Evolutionary conservation across 192 early-diverging fungal species (phyloP).

Genomic region (Linnemannia exigua): DNA sequence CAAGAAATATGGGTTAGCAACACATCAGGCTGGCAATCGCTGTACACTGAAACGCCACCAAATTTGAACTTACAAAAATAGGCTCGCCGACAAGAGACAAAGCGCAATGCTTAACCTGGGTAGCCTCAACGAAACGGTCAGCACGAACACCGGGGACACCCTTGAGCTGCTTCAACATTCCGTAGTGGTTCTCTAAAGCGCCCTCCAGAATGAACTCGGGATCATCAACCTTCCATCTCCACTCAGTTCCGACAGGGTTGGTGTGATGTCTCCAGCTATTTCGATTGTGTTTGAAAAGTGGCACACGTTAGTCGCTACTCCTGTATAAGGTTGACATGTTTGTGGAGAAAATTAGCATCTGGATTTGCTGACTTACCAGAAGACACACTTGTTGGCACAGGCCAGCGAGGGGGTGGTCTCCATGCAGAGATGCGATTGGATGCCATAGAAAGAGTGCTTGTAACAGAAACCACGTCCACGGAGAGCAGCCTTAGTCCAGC

Average conservation of each 20-base stretch:
- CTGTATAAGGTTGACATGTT: not conserved
- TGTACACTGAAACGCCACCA: not conserved
- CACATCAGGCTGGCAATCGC: not conserved
- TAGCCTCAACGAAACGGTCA: constrained; percentile 80
- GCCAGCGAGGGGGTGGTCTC: constrained; percentile 83
- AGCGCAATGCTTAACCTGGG: constrained; percentile 74
- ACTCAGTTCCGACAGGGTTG: constrained; percentile 80
- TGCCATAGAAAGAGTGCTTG: constrained; percentile 84
- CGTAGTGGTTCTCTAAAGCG: constrained; percentile 77
- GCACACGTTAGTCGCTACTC: not conserved
- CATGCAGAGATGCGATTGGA: constrained; percentile 81
- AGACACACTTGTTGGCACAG: constrained; percentile 83
- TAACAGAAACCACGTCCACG: constrained; percentile 82
- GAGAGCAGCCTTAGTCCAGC: constrained; percentile 84
- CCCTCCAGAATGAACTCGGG: constrained; percentile 77
- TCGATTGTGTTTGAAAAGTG: not conserved
- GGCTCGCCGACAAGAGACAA: constrained; percentile 79
- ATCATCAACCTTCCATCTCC: constrained; percentile 81
- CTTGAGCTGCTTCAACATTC: constrained; percentile 82
- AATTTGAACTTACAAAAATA: constrained; percentile 60
- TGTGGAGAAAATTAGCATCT: not conserved
- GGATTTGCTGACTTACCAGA: constrained; percentile 54
- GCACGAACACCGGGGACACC: constrained; percentile 83
- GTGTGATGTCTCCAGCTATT: constrained; percentile 80
- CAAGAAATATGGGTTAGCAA: not conserved